Evolutionary conservation across 768 basidiomycete species (phyloP).

Genomic region (Lactarius hengduanensis): DNA sequence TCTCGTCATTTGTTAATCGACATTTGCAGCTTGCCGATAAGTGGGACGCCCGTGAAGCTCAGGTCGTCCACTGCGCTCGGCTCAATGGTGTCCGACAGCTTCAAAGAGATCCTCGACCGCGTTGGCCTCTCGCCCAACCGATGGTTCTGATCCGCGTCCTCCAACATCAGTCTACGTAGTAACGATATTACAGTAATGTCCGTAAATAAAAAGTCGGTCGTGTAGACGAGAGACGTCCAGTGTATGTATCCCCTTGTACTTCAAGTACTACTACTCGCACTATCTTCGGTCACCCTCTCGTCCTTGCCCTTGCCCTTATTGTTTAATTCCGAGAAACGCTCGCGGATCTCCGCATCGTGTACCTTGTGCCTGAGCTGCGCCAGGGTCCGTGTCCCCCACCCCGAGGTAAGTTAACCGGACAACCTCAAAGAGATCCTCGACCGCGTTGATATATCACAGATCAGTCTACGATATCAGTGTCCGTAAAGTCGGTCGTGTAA

Average conservation of each 20-base stretch:
- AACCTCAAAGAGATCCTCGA: slow-evolving; percentile 55
- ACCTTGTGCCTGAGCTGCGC: slow-evolving; percentile 78
- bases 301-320: slow-evolving; percentile 7
- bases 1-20: slow-evolving; percentile 7
- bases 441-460: slow-evolving; percentile 39
- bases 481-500: neutral
- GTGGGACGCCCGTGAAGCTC: slow-evolving; percentile 48
- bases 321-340: slow-evolving; percentile 50
- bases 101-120: slow-evolving; percentile 55
- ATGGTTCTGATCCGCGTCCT: slow-evolving; percentile 47
- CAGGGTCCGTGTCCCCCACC: slow-evolving; percentile 75
- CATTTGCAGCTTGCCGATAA: slow-evolving; percentile 44
- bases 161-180: neutral
- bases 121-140: slow-evolving; percentile 53
- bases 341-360: slow-evolving; percentile 74
- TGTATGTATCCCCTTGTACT: neutral
- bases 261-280: neutral
- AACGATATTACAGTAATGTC: slow-evolving; percentile 14
- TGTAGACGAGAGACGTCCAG: slow-evolving; percentile 8
- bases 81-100: slow-evolving; percentile 45
- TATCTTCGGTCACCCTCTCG: neutral
- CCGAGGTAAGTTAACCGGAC: slow-evolving; percentile 62
- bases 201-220: neutral
- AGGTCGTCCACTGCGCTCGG: slow-evolving; percentile 46
- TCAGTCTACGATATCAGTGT: slow-evolving; percentile 11